Conservation (phyloP, 2,329 filamentous ascomycete species). For the Colletotrichum higginsianum region DNA sequence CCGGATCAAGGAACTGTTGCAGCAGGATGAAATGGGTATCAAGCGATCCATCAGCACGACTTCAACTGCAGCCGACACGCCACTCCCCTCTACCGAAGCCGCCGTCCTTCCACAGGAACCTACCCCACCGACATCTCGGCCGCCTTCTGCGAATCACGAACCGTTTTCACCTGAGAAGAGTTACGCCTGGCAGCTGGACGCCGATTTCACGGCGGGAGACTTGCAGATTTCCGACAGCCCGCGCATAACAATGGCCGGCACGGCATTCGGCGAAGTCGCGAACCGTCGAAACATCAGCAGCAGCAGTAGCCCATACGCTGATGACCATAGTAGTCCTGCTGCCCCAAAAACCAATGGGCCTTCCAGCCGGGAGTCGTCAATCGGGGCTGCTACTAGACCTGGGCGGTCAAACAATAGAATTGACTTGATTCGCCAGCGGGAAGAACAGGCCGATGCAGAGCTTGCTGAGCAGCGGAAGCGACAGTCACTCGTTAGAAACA, state of each 20-base stretch:
- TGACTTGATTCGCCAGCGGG: constrained; percentile 64
- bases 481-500: constrained; percentile 52
- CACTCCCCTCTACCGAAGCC: constrained; percentile 53
- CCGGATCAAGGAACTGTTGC: constrained; percentile 44
- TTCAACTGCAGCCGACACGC: constrained; percentile 47
- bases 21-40: constrained; percentile 42
- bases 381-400: constrained; percentile 10
- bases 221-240: constrained; percentile 70
- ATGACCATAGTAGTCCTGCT: constrained; percentile 12
- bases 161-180: constrained; percentile 64
- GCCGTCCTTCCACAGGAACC: constrained; percentile 34
- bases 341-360: constrained; percentile 40
- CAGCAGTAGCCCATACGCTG: constrained; percentile 45
- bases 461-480: constrained; percentile 21
- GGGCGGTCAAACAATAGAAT: constrained; percentile 59
- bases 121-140: constrained; percentile 42
- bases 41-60: constrained; percentile 22
- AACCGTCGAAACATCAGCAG: constrained; percentile 47
- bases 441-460: constrained; percentile 52
- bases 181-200: constrained; percentile 70
- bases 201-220: constrained; percentile 71
- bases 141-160: constrained; percentile 45
- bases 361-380: not conserved
- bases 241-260: constrained; percentile 59
- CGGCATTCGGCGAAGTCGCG: constrained; percentile 50